phyloP scores from a whole-genome alignment of 2,329 filamentous ascomycete species.

The Aplosporella prunicola region DNA sequence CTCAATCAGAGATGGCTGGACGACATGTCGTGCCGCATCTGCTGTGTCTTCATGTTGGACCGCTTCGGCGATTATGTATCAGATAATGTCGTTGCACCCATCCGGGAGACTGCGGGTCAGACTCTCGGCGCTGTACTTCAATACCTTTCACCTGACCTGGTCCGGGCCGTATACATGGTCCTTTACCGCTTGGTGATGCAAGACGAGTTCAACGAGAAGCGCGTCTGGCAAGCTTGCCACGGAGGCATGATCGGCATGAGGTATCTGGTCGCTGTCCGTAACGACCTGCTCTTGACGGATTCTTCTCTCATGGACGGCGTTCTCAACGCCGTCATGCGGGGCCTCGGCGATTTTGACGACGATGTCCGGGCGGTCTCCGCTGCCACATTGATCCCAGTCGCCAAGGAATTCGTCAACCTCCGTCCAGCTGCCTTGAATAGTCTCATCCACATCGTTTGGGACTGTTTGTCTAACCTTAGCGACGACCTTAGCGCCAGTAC shows the following conservation, averaged over 20 bases:
- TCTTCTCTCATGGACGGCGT: conserved; percentile 85
- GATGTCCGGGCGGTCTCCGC: conserved; percentile 96
- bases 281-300: conserved; percentile 79
- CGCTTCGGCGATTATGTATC: conserved; percentile 96
- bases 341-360: conserved; percentile 80
- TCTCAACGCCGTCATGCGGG: conserved; percentile 87
- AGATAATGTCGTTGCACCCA: conserved; percentile 92
- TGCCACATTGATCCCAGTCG: conserved; percentile 93
- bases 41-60: conserved; percentile 94
- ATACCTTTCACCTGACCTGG: conserved; percentile 68
- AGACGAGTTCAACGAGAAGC: conserved; percentile 62
- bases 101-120: conserved; percentile 90
- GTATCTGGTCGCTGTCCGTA: conserved; percentile 90
- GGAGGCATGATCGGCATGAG: conserved; percentile 95
- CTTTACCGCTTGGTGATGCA: conserved; percentile 90
- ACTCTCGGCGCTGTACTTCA: conserved; percentile 82
- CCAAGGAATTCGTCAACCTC: conserved; percentile 84
- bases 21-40: conserved; percentile 87
- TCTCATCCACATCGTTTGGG: conserved; percentile 93
- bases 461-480: conserved; percentile 90
- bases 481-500: conserved; percentile 96
- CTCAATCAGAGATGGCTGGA: conserved; percentile 83
- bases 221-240: conserved; percentile 90
- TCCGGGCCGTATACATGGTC: conserved; percentile 74
- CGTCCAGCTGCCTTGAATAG: conserved; percentile 67